These are phyloP conservation scores for Diplodia sapinea DNA, from an alignment of 2,329 filamentous ascomycete species.

Conservation along the genomic window DNA sequence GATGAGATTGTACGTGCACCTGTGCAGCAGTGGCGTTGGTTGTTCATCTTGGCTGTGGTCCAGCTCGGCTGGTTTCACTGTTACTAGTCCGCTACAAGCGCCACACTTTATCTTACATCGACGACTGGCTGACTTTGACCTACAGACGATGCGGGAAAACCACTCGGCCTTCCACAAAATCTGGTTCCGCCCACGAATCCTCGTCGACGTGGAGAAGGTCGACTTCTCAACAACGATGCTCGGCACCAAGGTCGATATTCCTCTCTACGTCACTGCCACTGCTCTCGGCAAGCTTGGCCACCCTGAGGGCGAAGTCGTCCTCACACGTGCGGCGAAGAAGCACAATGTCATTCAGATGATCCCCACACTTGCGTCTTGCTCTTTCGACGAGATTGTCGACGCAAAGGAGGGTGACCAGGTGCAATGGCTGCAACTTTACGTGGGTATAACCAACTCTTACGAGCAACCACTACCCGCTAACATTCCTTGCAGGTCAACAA, in stretches of 20 bases:
- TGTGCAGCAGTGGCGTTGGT: neutral
- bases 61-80: neutral
- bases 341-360: slow-evolving; percentile 99
- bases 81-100: neutral
- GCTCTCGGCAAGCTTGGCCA: slow-evolving; percentile 94
- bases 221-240: slow-evolving; percentile 94
- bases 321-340: slow-evolving; percentile 81
- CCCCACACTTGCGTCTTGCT: slow-evolving; percentile 93
- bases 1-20: slow-evolving; percentile 74
- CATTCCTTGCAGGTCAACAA: slow-evolving; percentile 70
- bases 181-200: slow-evolving; percentile 89
- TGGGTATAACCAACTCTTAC: neutral
- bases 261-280: slow-evolving; percentile 96
- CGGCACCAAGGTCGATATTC: slow-evolving; percentile 79
- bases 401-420: slow-evolving; percentile 78
- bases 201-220: slow-evolving; percentile 87
- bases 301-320: slow-evolving; percentile 88
- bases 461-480: neutral
- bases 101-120: neutral
- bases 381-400: slow-evolving; percentile 96
- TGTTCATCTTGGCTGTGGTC: neutral
- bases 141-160: slow-evolving; percentile 89
- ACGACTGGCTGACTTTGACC: neutral
- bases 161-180: slow-evolving; percentile 96
- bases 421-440: slow-evolving; percentile 95